Conservation (phyloP, 2,329 filamentous ascomycete species). For the Clonostachys chloroleuca region DNA sequence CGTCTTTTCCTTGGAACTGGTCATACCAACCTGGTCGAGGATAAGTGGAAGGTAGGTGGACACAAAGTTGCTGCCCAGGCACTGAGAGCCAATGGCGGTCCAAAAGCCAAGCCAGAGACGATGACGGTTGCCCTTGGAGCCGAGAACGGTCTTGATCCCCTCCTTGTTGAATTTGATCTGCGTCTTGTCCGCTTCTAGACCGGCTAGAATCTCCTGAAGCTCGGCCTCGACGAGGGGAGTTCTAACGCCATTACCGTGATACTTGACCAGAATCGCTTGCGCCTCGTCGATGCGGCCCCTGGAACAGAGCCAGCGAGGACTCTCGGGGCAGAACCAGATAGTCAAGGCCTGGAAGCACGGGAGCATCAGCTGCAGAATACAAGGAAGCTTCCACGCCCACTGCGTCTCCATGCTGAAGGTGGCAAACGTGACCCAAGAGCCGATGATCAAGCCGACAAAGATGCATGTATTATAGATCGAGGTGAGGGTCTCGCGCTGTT, state of each 20-base stretch:
- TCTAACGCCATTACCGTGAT: constrained; percentile 6
- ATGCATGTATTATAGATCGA: constrained; percentile 10
- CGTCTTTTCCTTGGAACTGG: constrained; percentile 22
- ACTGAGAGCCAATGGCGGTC: constrained; percentile 4
- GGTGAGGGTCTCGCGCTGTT: constrained; percentile 7
- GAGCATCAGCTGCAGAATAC: constrained; percentile 35
- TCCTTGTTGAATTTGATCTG: constrained; percentile 4
- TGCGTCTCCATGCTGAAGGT: constrained; percentile 34
- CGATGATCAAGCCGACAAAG: constrained; percentile 6
- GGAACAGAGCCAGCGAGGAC: constrained; percentile 35
- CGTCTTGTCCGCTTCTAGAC: constrained; percentile 5
- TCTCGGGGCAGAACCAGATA: constrained; percentile 32
- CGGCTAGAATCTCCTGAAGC: constrained; percentile 6
- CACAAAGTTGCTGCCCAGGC: constrained; percentile 3
- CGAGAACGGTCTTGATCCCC: constrained; percentile 1
- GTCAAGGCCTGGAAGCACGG: constrained; percentile 32
- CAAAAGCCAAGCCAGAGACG: constrained; percentile 1
- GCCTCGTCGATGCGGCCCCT: constrained; percentile 29
- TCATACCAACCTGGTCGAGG: constrained; percentile 25
- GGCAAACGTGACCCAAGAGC: constrained; percentile 36
- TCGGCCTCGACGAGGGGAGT: constrained; percentile 3
- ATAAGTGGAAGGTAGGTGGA: constrained; percentile 26
- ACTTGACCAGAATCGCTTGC: constrained; percentile 21
- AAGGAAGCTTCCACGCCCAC: constrained; percentile 43
- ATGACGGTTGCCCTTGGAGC: constrained; percentile 4